Evolutionary conservation across 139 green algal genomes (phyloP), one percentile per base, ranked within the genome.

Genomic region (Chlorella sp.): DNA sequence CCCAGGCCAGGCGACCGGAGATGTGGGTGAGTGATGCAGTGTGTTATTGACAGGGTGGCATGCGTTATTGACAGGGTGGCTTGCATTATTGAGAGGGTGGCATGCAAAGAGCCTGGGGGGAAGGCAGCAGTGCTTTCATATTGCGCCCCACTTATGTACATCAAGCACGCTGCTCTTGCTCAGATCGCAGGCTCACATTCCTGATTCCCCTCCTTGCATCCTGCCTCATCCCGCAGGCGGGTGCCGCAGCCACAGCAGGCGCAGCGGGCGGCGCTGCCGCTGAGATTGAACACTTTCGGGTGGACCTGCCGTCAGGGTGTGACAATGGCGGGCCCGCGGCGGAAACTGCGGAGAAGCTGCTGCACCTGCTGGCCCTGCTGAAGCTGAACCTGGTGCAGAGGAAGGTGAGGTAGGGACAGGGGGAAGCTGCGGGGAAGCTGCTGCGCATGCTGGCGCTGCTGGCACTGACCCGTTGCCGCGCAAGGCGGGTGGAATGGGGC

Each of bases 301-400:
- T 94, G 16, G 79, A 90, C 73, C 68, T 92, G 61, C 91, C 90
- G 28, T 36, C 83, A 7, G 84, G 75, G 30, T 89, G 78, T 22
- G 36, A 14, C 26, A 37, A 18, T 36, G 53, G 71, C 30, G 83
- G 91, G 1, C 26, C 39, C 9, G 60, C 76, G 30, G 39, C 68
- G 36, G 83, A 91, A 66, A 91, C 79, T 21, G 81, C 86, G 30
- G 95, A 98, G 89, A 93, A 93, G 90, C 86, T 96, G 89, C 88
- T 98, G 89, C 86, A 93, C 57, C 90, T 96, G 57, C 94, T 99
- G 91, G 94, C 95, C 19, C 88, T 99, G 82, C 91, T 99, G 22
- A 95, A 95, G 81, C 93, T 98, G 68, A 95, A 95, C 24, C 85
- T 98, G 68, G 92, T 98, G 34, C 87, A 92, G 48, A 95, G 94